Conservation (phyloP, 1,139 yeast genomes). For the Hyphopichia khmerensis region DNA sequence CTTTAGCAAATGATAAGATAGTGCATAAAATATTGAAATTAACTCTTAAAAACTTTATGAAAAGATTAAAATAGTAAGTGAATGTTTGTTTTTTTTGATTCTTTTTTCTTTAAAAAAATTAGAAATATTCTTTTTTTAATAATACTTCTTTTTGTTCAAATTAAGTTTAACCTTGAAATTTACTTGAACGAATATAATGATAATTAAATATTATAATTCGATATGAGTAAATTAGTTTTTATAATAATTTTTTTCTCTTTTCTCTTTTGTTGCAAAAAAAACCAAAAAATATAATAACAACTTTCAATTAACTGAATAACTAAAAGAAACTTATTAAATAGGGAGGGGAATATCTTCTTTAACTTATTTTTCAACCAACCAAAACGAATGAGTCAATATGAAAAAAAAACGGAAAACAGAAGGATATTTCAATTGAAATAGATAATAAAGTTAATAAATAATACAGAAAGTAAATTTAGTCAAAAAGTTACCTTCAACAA, state of each 20-base stretch:
- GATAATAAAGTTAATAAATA: neutral
- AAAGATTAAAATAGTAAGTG: too few relatives aligned
- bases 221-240: neutral
- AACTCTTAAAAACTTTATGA: neutral
- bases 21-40: neutral
- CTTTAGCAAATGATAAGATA: neutral
- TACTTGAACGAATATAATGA: neutral
- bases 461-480: neutral
- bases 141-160: neutral
- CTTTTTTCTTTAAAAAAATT: too few relatives aligned
- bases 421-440: too few relatives aligned
- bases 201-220: conserved; percentile 2
- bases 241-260: neutral
- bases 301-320: conserved; percentile 4
- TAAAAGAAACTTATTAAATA: too few relatives aligned
- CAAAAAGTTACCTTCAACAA: neutral
- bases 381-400: neutral
- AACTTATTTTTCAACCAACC: neutral
- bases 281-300: too few relatives aligned
- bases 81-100: too few relatives aligned
- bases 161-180: neutral
- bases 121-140: neutral
- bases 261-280: neutral
- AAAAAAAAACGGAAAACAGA: too few relatives aligned
- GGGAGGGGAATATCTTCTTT: neutral